Base-by-base conservation (phyloP, 2,329 filamentous ascomycete species). In the Lachnellula cervina region DNA sequence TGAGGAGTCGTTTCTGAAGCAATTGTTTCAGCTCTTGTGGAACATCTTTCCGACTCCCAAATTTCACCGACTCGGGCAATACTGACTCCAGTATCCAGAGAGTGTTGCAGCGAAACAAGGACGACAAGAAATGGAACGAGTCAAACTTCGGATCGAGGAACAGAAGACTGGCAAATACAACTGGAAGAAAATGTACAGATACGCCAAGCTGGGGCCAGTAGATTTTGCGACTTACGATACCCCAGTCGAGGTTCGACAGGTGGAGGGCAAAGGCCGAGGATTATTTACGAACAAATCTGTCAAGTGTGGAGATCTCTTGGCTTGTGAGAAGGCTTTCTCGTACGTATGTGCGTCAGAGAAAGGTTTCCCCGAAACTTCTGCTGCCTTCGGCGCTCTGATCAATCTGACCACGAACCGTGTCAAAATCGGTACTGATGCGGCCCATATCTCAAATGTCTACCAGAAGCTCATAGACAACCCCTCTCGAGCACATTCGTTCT, bases 241-340 rank as follows among this genome's bases (percentile, higher is more conserved):
- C 0, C 71, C 73, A 0, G 74, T 80, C 1, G 65, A 71, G 44
- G 61, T 81, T 0, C 73, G 70, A 35, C 44, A 64, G 6, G 74
- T 76, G 0, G 63, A 66, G 1, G 73, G 67, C 8, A 70, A 72
- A 17, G 80, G 79, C 2, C 71, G 73, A 2, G 80, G 80, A 0
- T 66, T 83, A 0, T 84, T 82, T 61, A 77, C 76, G 0, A 79
- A 74, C 0, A 66, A 69, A 19, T 61, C 69, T 0, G 76, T 83
- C 2, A 69, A 71, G 38, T 73, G 76, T 0, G 80, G 80, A 0
- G 76, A 82, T 3, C 68, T 82, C 2, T 64, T 84, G 0, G 61
- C 83, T 1, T 82, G 78, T 47, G 80, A 83, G 57, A 84, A 83
- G 58, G 79, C 80, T 0, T 81, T 82, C 60, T 66, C 66, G 0